Evolutionary conservation across 1,139 yeast species (phyloP).

Genomic region (Blastobotrys raffinosifermentans): DNA sequence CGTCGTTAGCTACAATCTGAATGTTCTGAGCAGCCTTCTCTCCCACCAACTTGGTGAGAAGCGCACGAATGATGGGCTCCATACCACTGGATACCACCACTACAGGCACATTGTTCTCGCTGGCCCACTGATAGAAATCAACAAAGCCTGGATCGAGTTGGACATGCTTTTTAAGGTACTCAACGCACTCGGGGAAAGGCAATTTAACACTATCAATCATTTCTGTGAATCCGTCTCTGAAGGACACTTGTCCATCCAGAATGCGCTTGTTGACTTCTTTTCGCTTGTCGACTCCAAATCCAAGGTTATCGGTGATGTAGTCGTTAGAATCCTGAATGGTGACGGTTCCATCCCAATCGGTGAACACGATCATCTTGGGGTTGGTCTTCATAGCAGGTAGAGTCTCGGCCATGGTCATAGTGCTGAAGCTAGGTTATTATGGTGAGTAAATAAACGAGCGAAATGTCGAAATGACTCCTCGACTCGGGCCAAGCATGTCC

Average conservation of each 20-base stretch:
- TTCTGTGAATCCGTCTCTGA: constrained; percentile 69
- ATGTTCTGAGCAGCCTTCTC: constrained; percentile 65
- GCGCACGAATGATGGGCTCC: constrained; percentile 81
- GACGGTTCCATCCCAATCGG: constrained; percentile 98
- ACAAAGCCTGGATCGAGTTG: constrained; percentile 87
- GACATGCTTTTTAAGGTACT: constrained; percentile 45
- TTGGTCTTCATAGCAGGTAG: constrained; percentile 30
- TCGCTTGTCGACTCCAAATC: constrained; percentile 73
- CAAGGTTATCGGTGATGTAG: constrained; percentile 77
- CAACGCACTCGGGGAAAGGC: constrained; percentile 80
- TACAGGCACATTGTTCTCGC: constrained; percentile 62
- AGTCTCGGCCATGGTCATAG: constrained; percentile 5
- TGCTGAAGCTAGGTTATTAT: too few species aligned
- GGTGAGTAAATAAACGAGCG: too few species aligned
- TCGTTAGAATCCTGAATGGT: constrained; percentile 91
- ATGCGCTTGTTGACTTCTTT: constrained; percentile 64
- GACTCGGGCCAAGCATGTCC: too few species aligned
- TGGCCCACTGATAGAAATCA: constrained; percentile 75
- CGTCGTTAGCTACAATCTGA: constrained; percentile 79
- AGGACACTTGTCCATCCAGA: constrained; percentile 59
- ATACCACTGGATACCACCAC: constrained; percentile 81
- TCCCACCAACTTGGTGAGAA: constrained; percentile 70
- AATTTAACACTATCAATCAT: constrained; percentile 77
- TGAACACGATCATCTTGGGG: constrained; percentile 73
- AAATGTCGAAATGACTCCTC: not conserved